phyloP scores from a whole-genome alignment of 2,329 filamentous ascomycete genomes.

The Hypoxylon sp. region DNA sequence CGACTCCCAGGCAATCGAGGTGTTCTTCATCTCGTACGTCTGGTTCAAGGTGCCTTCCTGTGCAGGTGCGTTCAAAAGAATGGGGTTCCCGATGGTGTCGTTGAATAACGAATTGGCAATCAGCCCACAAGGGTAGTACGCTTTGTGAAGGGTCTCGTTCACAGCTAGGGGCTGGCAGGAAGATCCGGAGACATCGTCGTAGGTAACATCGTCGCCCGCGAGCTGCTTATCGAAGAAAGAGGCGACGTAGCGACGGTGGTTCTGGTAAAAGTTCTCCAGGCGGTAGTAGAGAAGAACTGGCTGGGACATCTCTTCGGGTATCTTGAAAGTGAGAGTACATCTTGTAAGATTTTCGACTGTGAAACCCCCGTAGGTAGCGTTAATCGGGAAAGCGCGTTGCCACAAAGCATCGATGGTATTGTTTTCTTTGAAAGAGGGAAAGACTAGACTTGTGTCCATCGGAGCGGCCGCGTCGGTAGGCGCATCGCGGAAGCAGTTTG shows the following conservation, averaged over 20 bases:
- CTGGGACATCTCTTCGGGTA: slow-evolving; percentile 83
- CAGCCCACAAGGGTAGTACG: slow-evolving; percentile 94
- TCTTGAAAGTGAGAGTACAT: slow-evolving; percentile 84
- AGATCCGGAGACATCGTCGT: slow-evolving; percentile 67
- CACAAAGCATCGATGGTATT: slow-evolving; percentile 58
- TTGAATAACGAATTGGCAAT: slow-evolving; percentile 99
- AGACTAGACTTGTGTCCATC: slow-evolving; percentile 73
- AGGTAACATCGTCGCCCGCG: slow-evolving; percentile 69
- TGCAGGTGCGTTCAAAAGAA: slow-evolving; percentile 67
- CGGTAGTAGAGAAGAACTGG: slow-evolving; percentile 96
- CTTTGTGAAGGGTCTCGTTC: slow-evolving; percentile 63
- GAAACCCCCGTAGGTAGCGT: slow-evolving; percentile 55
- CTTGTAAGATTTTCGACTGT: slow-evolving; percentile 45
- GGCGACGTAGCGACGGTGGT: slow-evolving; percentile 95
- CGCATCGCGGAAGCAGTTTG: slow-evolving; percentile 76
- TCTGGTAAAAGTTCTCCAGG: slow-evolving; percentile 98
- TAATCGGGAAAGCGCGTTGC: slow-evolving; percentile 56
- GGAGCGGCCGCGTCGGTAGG: slow-evolving; percentile 56
- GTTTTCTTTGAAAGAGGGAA: slow-evolving; percentile 77
- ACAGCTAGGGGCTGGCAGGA: slow-evolving; percentile 81
- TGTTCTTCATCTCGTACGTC: slow-evolving; percentile 82
- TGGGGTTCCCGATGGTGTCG: slow-evolving; percentile 82
- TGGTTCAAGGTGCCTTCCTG: slow-evolving; percentile 55
- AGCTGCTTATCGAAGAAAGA: slow-evolving; percentile 89
- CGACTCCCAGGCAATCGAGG: slow-evolving; percentile 86